Conservation (phyloP, 2,329 filamentous ascomycete genomes). For the Penicillium sp. region DNA sequence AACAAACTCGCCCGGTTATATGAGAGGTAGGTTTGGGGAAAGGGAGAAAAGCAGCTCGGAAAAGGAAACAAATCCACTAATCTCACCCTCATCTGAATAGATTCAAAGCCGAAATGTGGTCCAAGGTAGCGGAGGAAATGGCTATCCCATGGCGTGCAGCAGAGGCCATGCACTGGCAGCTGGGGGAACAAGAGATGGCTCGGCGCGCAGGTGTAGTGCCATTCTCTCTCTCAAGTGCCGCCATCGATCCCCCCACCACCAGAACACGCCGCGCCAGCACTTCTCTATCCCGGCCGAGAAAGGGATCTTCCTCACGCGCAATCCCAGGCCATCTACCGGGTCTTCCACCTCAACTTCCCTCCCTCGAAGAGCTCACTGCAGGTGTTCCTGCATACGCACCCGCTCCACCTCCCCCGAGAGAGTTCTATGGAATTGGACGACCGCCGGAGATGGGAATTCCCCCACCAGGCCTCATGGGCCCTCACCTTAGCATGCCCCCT, state of each 20-base stretch:
- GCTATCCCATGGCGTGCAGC: slow-evolving; percentile 91
- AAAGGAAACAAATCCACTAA: slow-evolving; percentile 12
- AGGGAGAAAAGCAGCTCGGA: background rate
- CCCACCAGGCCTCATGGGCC: slow-evolving; percentile 34
- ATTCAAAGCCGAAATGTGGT: slow-evolving; percentile 98
- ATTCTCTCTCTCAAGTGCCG: slow-evolving; percentile 67
- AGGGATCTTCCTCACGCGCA: slow-evolving; percentile 42
- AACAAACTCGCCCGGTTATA: slow-evolving; percentile 94
- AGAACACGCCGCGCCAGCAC: slow-evolving; percentile 40
- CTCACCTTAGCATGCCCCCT: slow-evolving; percentile 36
- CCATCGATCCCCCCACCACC: slow-evolving; percentile 49
- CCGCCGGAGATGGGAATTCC: slow-evolving; percentile 33
- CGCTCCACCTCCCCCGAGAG: slow-evolving; percentile 36
- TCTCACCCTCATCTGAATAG: slow-evolving; percentile 49
- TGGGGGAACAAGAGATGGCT: slow-evolving; percentile 93
- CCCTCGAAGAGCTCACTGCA: slow-evolving; percentile 49
- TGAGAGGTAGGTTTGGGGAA: slow-evolving; percentile 69
- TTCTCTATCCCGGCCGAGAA: slow-evolving; percentile 41
- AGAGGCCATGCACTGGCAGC: slow-evolving; percentile 97
- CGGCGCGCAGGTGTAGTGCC: slow-evolving; percentile 84
- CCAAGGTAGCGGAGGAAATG: slow-evolving; percentile 92
- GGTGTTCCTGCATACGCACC: slow-evolving; percentile 48
- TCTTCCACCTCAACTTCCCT: slow-evolving; percentile 41
- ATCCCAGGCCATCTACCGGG: slow-evolving; percentile 27
- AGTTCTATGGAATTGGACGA: slow-evolving; percentile 37